Base-by-base conservation (phyloP, 305 asterid species). In the Fraxinus ornus region DNA sequence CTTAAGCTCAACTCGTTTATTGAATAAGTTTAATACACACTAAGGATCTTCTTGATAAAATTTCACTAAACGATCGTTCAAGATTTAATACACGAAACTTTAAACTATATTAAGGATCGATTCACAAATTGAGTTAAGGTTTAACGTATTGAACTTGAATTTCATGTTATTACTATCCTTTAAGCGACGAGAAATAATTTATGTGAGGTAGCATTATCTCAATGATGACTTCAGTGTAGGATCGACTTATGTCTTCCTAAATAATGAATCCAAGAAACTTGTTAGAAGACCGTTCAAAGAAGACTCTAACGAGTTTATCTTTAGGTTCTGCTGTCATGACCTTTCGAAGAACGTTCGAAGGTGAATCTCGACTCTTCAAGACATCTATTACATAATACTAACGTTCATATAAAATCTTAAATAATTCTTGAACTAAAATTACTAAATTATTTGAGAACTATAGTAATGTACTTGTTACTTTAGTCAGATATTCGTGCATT, bases 401-500 rank as follows among this genome's bases (percentile, higher is more conserved):
- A 47, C 3, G 19, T 47, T 13, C 7, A 47, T 15, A 0, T 47
- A 49, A 49, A 17, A 15, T 49, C 17, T 49, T 15, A 0, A 2
- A 47, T 15, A 49, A n/a, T 73, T 35, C 22, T 32, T 71, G 19
- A 6, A n/a, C 15, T 5, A 15, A 35, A 62, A 7, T 62, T 7
- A 22, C 5, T 2, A 17, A 35, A 7, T 36, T 8, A 8, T 52
- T 52, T 77, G 7, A 52, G 15, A 52, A 22, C n/a, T 13, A 7
- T 39, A 37, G 44, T 39, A 39, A 39, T 39, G 12, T 13, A 35
- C 33, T 76, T 77, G 62, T 66, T n/a, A 82, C 21, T 21, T 82
- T 4, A 74, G 86, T 83, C 79, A 83, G 85, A 83, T 52, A 35
- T 82, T 39, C 33, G 37, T 49, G 62, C 49, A 0, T 47, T 4